Evolutionary conservation across 371 early-diverging fungal genomes (phyloP).

Genomic region (Lichtheimia hyalospora): DNA sequence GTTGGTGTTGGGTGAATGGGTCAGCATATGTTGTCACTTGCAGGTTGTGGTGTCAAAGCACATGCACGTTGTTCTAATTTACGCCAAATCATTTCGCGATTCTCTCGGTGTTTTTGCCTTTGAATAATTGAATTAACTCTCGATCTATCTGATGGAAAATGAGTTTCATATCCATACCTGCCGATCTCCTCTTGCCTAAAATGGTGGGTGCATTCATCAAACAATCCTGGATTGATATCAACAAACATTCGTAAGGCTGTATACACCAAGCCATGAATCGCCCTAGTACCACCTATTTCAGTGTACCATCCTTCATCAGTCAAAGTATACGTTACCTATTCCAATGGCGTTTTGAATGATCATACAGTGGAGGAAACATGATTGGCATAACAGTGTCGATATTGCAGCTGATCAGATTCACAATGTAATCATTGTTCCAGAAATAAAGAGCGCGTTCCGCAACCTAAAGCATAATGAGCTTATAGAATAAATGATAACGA

Average conservation of each 20-base stretch:
- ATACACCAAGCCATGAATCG: slow-evolving; percentile 93
- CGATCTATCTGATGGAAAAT: background rate
- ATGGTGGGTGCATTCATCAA: slow-evolving; percentile 85
- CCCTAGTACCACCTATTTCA: slow-evolving; percentile 38
- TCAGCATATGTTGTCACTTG: background rate
- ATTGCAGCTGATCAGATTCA: slow-evolving; percentile 89
- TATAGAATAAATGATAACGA: background rate
- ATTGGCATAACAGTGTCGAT: slow-evolving; percentile 87
- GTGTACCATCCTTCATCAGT: too few relatives aligned
- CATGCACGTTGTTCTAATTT: slow-evolving; percentile 4
- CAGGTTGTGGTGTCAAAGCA: background rate
- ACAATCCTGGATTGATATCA: slow-evolving; percentile 87
- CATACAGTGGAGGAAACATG: slow-evolving; percentile 88
- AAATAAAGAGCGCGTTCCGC: slow-evolving; percentile 95
- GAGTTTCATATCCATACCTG: background rate
- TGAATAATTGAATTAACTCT: background rate
- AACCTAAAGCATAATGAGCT: slow-evolving; percentile 13
- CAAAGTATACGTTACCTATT: slow-evolving; percentile 63
- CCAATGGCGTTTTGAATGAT: slow-evolving; percentile 94
- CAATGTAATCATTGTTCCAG: slow-evolving; percentile 97
- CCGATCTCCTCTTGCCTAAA: slow-evolving; percentile 36
- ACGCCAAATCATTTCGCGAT: slow-evolving; percentile 4
- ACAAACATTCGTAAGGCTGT: slow-evolving; percentile 93
- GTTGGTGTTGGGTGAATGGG: too few relatives aligned
- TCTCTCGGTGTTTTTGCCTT: background rate